Conservation (phyloP, 192 early-diverging fungal species). For the Rhizophagus clarus region DNA sequence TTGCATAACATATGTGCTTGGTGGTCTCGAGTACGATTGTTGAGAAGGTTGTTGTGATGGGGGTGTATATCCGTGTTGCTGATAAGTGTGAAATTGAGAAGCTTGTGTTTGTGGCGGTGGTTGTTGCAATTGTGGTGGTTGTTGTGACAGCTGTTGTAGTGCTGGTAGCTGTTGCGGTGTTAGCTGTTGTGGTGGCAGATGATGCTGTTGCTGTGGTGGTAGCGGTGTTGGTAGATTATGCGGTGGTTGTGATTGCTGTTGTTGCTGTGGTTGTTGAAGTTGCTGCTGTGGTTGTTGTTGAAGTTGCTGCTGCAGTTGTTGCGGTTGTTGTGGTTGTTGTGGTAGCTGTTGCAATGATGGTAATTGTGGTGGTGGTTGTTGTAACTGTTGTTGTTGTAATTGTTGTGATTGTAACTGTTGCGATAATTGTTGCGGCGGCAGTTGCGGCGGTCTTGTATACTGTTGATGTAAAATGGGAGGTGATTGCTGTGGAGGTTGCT, state of each 20-base stretch:
- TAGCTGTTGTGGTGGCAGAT: not conserved
- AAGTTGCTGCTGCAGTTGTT: not conserved
- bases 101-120: not conserved
- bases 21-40: no score
- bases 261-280: not conserved
- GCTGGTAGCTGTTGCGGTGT: not conserved
- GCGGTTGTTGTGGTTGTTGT: not conserved
- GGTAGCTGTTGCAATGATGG: not conserved
- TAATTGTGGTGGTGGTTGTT: not conserved
- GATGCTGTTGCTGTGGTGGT: not conserved
- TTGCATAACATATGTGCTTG: not conserved
- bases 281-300: not conserved
- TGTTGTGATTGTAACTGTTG: not conserved
- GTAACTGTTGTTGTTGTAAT: not conserved
- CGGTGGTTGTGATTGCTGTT: not conserved
- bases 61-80: not conserved
- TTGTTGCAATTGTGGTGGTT: not conserved
- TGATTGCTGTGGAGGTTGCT: slow-evolving; percentile 25
- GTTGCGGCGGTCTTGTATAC: not conserved
- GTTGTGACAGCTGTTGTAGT: not conserved
- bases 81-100: not conserved
- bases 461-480: not conserved
- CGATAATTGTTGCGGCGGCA: not conserved
- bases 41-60: no score
- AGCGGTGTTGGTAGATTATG: not conserved